Percentiles rank a stretch among this genome's conserved stretches.
These are phyloP conservation scores for Yamadazyma siamensis DNA, from an alignment of 1,139 yeast species.

Conservation along the genomic window DNA sequence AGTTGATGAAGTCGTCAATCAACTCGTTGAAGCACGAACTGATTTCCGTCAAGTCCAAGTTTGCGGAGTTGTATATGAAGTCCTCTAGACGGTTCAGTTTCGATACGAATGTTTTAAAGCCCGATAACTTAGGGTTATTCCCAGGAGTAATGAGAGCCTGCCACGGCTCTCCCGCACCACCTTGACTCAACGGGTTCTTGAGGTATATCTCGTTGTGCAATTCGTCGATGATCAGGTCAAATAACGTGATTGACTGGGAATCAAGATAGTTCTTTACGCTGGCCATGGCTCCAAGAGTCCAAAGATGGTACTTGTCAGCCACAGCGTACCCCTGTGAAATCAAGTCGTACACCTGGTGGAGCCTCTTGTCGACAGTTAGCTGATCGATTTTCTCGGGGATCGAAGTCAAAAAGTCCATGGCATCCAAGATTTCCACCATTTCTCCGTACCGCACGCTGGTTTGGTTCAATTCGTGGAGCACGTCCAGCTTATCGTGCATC, in stretches of 20 bases:
- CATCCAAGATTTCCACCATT: conserved; percentile 66
- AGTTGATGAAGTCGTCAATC: conserved; percentile 29
- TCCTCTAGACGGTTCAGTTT: conserved; percentile 52
- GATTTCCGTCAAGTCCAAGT: conserved; percentile 53
- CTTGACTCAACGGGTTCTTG: conserved; percentile 27
- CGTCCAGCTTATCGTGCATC: conserved; percentile 52
- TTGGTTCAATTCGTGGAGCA: conserved; percentile 61
- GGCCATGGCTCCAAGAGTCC: conserved; percentile 60
- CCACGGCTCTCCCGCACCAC: conserved; percentile 26
- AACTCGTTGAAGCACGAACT: conserved; percentile 47
- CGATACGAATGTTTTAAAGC: conserved; percentile 32
- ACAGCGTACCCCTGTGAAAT: conserved; percentile 53
- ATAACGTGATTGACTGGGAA: conserved; percentile 60
- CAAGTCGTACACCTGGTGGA: conserved; percentile 63
- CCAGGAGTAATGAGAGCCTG: conserved; percentile 21
- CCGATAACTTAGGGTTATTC: conserved; percentile 31
- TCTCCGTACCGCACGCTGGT: conserved; percentile 62
- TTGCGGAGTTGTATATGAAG: conserved; percentile 54
- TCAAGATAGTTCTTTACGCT: conserved; percentile 58
- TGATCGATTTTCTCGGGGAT: conserved; percentile 66
- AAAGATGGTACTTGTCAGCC: conserved; percentile 59
- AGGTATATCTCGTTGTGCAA: conserved; percentile 70
- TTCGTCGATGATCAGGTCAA: conserved; percentile 75
- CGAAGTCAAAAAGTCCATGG: conserved; percentile 59
- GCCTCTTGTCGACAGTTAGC: conserved; percentile 62